Conservation (phyloP, 345 rosid genomes). For the Excoecaria cochinchinensis region DNA sequence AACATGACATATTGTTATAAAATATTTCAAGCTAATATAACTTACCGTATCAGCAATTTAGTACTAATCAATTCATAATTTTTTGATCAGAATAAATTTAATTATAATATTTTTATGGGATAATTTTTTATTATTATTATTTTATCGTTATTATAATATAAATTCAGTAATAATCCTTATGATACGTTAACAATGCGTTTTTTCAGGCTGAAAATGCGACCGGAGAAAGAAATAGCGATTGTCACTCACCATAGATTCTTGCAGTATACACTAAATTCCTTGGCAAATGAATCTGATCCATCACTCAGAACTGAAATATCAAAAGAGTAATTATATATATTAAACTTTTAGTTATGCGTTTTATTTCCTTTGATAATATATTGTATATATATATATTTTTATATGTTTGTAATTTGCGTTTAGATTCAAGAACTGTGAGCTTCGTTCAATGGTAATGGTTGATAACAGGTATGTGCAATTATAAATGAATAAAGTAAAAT, state of each 20-base stretch:
- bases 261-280: slow-evolving; percentile 43
- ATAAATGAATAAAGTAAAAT: not conserved
- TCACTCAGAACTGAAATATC: slow-evolving; percentile 24
- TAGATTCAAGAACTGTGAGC: slow-evolving; percentile 61
- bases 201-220: slow-evolving; percentile 66
- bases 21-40: too few relatives aligned
- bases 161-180: not conserved
- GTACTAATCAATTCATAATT: too few relatives aligned
- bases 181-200: not conserved
- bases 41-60: too few relatives aligned
- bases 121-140: too few relatives aligned
- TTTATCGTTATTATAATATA: too few relatives aligned
- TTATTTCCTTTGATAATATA: not conserved
- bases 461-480: slow-evolving; percentile 35
- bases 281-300: slow-evolving; percentile 40
- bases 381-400: too few relatives aligned
- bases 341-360: not conserved
- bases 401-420: not conserved
- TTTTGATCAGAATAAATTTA: too few relatives aligned
- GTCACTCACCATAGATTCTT: slow-evolving; percentile 75
- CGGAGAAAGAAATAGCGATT: slow-evolving; percentile 78
- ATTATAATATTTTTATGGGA: too few relatives aligned
- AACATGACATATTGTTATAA: too few relatives aligned
- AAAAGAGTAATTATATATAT: slow-evolving; percentile 30
- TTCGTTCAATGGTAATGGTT: slow-evolving; percentile 48